These are phyloP conservation scores for Alternaria viburni DNA, from an alignment of 2,329 filamentous ascomycete species.

Conservation along the genomic window DNA sequence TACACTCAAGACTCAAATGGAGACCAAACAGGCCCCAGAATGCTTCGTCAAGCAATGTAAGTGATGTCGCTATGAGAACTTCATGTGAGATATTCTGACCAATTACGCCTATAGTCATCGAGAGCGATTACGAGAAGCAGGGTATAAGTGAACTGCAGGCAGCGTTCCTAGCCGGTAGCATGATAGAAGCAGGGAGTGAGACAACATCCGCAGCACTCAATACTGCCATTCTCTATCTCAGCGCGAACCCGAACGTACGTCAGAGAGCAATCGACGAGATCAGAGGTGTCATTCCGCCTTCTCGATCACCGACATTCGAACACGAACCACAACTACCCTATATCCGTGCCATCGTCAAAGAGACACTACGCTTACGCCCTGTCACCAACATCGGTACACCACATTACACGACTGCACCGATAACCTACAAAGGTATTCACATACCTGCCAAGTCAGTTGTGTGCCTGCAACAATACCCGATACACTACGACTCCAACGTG, in stretches of 20 bases:
- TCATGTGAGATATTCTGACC: not conserved
- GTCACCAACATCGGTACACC: conserved; percentile 45
- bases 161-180: conserved; percentile 44
- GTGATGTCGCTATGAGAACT: not conserved
- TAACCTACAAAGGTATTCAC: conserved; percentile 50
- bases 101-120: conserved; percentile 21
- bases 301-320: conserved; percentile 43
- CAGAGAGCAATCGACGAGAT: conserved; percentile 34
- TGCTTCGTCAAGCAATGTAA: conserved; percentile 42
- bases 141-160: conserved; percentile 45
- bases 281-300: conserved; percentile 16
- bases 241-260: conserved; percentile 27
- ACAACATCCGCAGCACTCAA: conserved; percentile 49
- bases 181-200: conserved; percentile 51
- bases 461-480: conserved; percentile 33
- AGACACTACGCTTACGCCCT: conserved; percentile 53
- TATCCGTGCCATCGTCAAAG: conserved; percentile 46
- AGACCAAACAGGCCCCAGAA: conserved; percentile 41
- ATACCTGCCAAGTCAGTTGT: conserved; percentile 53
- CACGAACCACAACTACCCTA: conserved; percentile 54
- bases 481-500: conserved; percentile 46
- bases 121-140: conserved; percentile 47
- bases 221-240: conserved; percentile 38
- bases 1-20: conserved; percentile 38
- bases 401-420: conserved; percentile 45